A percentile compares a stretch with the other conserved stretches of the same genome.
These are phyloP conservation scores for barley (Hordeum vulgare) DNA, from an alignment of 176 grass and related monocot genomes.

Conservation along the genomic window DNA sequence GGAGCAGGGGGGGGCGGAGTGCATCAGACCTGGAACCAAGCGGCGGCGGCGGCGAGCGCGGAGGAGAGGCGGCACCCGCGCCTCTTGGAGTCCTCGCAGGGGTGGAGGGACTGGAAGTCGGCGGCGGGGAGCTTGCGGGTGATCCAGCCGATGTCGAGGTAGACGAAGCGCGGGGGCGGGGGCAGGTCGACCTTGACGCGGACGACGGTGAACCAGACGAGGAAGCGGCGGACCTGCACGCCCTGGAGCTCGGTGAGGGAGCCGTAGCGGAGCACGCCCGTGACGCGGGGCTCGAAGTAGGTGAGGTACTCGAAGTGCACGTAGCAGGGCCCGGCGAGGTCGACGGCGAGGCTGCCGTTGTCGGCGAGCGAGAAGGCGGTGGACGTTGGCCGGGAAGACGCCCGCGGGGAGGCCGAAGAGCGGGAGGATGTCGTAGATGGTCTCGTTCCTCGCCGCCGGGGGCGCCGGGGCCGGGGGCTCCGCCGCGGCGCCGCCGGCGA, in stretches of 20 bases:
- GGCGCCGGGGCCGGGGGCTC: not conserved
- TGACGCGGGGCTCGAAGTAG: slow-evolving; percentile 36
- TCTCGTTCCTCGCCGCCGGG: slow-evolving; percentile 3
- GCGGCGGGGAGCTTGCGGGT: slow-evolving; percentile 51
- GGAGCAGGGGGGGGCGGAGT: not conserved
- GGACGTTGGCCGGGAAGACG: slow-evolving; percentile 54
- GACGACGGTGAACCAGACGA: slow-evolving; percentile 54
- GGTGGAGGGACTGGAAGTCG: slow-evolving; percentile 58
- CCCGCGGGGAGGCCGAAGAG: slow-evolving; percentile 51
- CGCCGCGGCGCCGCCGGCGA: not conserved
- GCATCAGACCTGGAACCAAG: slow-evolving; percentile 36
- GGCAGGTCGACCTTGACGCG: slow-evolving; percentile 69
- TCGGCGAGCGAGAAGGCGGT: slow-evolving; percentile 50
- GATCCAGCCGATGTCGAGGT: slow-evolving; percentile 73
- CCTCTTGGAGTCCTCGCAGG: slow-evolving; percentile 30
- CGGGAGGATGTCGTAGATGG: slow-evolving; percentile 64
- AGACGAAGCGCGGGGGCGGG: slow-evolving; percentile 51
- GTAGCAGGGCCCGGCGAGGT: slow-evolving; percentile 56
- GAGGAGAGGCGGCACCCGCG: slow-evolving; percentile 30
- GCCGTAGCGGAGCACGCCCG: slow-evolving; percentile 51
- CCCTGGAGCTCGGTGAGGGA: slow-evolving; percentile 37
- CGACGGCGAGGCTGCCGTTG: slow-evolving; percentile 50
- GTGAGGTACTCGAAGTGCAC: slow-evolving; percentile 51
- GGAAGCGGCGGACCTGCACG: slow-evolving; percentile 61
- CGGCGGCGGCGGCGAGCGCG: slow-evolving; percentile 21